Evolutionary conservation across 1,284 basidiomycete genomes (phyloP).

Genomic region (Cryptococcus depauperatus): DNA sequence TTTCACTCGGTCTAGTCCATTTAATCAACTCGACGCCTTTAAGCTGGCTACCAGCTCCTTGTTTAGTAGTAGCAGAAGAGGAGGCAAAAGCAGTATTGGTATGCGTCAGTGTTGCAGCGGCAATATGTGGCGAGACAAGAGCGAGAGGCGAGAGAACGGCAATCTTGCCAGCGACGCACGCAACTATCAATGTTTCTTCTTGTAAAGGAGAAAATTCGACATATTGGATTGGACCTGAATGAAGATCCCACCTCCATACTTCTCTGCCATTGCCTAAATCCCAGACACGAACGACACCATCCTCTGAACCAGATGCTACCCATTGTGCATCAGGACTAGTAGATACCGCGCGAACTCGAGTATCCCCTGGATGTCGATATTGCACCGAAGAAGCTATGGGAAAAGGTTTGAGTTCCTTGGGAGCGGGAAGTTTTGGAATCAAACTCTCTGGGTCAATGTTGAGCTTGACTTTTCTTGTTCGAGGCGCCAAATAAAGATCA

Average conservation of each 20-base stretch:
- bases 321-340: conserved; percentile 84
- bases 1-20: conserved; percentile 49
- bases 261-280: conserved; percentile 88
- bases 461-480: conserved; percentile 76
- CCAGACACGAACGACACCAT: conserved; percentile 81
- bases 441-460: conserved; percentile 85
- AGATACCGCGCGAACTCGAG: conserved; percentile 65
- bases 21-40: conserved; percentile 46
- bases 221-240: conserved; percentile 65
- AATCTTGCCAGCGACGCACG: conserved; percentile 53
- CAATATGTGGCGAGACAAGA: conserved; percentile 53
- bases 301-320: conserved; percentile 87
- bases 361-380: conserved; percentile 56
- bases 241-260: conserved; percentile 79
- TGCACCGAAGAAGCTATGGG: conserved; percentile 73
- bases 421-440: conserved; percentile 92
- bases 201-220: conserved; percentile 89
- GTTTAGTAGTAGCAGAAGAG: conserved; percentile 42
- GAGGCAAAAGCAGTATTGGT: conserved; percentile 43
- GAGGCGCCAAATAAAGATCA: conserved; percentile 93
- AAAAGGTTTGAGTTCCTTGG: conserved; percentile 87
- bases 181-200: conserved; percentile 52
- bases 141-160: conserved; percentile 77
- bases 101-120: conserved; percentile 57
- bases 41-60: conserved; percentile 30